These are phyloP conservation scores for Dryas drummondii DNA, from an alignment of 306 rosid genomes.

Conservation along the genomic window DNA sequence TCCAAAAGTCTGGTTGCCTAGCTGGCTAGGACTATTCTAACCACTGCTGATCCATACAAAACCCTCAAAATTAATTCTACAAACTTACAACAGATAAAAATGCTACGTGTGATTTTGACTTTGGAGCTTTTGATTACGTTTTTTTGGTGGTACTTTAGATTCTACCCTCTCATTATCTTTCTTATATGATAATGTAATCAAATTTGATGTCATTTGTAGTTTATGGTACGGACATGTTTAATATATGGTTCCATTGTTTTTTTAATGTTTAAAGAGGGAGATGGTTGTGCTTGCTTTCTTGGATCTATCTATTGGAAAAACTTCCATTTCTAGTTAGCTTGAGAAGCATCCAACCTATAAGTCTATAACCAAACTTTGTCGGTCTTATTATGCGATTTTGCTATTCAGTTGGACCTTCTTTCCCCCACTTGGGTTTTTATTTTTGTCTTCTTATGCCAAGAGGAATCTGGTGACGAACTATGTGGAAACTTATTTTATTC, in stretches of 20 bases:
- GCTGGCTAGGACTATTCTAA: neutral
- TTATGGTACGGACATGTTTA: neutral
- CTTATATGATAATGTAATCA: slow-evolving; percentile 19
- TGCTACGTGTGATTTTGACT: slow-evolving; percentile 30
- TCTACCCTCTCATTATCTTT: slow-evolving; percentile 11
- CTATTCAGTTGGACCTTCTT: slow-evolving; percentile 23
- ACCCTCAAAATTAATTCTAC: neutral
- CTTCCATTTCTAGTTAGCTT: slow-evolving; percentile 42
- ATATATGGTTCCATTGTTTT: neutral
- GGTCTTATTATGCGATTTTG: slow-evolving; percentile 35
- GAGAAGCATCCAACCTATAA: slow-evolving; percentile 40
- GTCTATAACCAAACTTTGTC: slow-evolving; percentile 42
- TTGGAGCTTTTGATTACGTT: slow-evolving; percentile 20
- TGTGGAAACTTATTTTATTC: slow-evolving; percentile 16
- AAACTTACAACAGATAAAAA: slow-evolving; percentile 10
- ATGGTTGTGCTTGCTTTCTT: slow-evolving; percentile 30
- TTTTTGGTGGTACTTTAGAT: slow-evolving; percentile 14
- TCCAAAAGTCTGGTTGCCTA: neutral
- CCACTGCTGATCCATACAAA: neutral
- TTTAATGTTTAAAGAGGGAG: neutral
- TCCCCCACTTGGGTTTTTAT: slow-evolving; percentile 16
- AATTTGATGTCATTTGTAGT: slow-evolving; percentile 20
- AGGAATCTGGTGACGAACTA: slow-evolving; percentile 43
- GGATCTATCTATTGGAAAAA: neutral
- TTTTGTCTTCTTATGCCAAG: slow-evolving; percentile 22